Evolutionary conservation across 2,329 filamentous ascomycete species (phyloP).

Genomic region (Leptographium wingfieldii): DNA sequence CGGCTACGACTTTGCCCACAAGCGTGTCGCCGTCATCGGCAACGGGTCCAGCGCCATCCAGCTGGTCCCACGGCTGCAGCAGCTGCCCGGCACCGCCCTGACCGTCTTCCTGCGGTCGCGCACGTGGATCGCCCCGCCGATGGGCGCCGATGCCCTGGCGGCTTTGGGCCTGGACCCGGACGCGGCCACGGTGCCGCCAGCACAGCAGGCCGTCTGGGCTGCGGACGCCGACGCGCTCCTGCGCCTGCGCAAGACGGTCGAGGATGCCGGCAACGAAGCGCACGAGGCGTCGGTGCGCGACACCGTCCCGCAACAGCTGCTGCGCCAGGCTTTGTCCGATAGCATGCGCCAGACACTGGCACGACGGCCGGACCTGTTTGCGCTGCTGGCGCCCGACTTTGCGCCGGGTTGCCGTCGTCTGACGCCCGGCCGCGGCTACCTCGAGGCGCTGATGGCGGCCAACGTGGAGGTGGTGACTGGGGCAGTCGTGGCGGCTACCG

Average conservation of each 20-base stretch:
- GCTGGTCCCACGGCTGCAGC: conserved; percentile 15
- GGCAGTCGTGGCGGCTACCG: conserved; percentile 21
- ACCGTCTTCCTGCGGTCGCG: conserved; percentile 14
- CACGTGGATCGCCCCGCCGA: conserved; percentile 17
- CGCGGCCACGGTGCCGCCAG: conserved; percentile 10
- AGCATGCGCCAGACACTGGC: conserved; percentile 28
- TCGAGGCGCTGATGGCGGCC: conserved; percentile 27
- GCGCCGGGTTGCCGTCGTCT: conserved; percentile 30
- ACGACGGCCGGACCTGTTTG: conserved; percentile 29
- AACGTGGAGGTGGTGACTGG: conserved; percentile 27
- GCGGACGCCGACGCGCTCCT: conserved; percentile 24
- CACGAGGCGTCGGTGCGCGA: conserved; percentile 27
- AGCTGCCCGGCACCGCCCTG: conserved; percentile 9
- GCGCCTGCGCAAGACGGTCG: conserved; percentile 30
- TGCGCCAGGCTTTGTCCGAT: conserved; percentile 19
- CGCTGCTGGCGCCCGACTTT: conserved; percentile 29
- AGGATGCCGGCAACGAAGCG: conserved; percentile 27
- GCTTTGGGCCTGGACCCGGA: conserved; percentile 28
- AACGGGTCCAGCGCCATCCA: conserved; percentile 18
- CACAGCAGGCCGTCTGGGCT: conserved; percentile 22
- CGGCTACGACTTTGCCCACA: conserved; percentile 8
- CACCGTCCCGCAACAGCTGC: conserved; percentile 20
- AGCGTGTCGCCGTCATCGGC: conserved; percentile 18
- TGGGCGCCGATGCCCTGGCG: conserved; percentile 31
- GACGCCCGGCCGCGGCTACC: conserved; percentile 33